Conservation (phyloP, 768 basidiomycete species). For the Inosperma sp. region DNA sequence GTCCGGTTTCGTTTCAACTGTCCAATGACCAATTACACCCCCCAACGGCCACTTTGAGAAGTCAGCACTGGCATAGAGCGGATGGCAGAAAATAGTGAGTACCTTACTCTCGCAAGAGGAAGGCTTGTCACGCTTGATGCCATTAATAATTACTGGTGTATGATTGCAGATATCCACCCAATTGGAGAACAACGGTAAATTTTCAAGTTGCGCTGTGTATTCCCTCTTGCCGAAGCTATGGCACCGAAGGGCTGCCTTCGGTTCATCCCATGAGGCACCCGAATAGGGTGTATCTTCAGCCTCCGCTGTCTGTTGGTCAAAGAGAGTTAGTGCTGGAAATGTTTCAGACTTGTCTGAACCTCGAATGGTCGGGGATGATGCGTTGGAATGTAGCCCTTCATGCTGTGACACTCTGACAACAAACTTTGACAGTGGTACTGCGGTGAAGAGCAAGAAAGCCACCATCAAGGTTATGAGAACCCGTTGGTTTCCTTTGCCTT, state of each 20-base stretch:
- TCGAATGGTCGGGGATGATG: neutral
- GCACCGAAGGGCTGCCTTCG: constrained; percentile 22
- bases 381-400: neutral
- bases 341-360: neutral
- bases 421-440: constrained; percentile 21
- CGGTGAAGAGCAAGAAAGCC: constrained; percentile 27
- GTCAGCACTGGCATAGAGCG: neutral
- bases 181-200: constrained; percentile 25
- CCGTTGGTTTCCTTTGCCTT: constrained; percentile 28
- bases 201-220: constrained; percentile 28
- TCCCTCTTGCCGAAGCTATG: constrained; percentile 26
- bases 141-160: constrained; percentile 27
- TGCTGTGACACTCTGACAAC: constrained; percentile 6
- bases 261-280: constrained; percentile 24
- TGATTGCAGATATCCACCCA: constrained; percentile 25
- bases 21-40: neutral
- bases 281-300: too few relatives aligned
- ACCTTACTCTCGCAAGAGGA: constrained; percentile 29
- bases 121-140: constrained; percentile 20
- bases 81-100: constrained; percentile 6
- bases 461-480: constrained; percentile 22
- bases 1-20: neutral
- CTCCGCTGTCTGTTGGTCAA: too few relatives aligned
- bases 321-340: too few relatives aligned
- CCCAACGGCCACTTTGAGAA: neutral